Base-by-base conservation (phyloP, 2,329 filamentous ascomycete species). In the Cladophialophora chaetospira region DNA sequence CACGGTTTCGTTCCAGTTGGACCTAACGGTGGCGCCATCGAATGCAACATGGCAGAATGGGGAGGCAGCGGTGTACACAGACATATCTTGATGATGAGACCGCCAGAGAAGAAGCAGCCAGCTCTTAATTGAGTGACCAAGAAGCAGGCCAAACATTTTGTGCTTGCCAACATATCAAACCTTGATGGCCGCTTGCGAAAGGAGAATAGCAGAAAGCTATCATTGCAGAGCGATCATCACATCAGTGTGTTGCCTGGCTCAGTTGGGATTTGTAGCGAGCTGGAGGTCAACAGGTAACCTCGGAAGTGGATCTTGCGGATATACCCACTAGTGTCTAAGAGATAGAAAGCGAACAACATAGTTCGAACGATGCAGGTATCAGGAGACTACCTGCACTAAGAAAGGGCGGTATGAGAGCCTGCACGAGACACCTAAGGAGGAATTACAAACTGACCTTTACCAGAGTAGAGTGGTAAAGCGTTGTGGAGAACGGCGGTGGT, bases 11-110 rank as follows among this genome's bases (percentile, higher is more conserved):
- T 58, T 17, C 29, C 53, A 25, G 28, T 54, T n/a, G 48, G 36
- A 10, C 29, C 23, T 21, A 33, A 54, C 25, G 48, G 29, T 23
- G 50, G 50, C 15, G 28, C 25, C 25, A 36, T 58, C 26, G 49
- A 58, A 40, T 58, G 55, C 15, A 29, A 58, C 28, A 58, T 58
- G 55, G 19, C 42, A 13, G 29, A 50, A 11, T 58, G 55, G 55
- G 55, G 55, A 25, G 55, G 55, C 23, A 35, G 5, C 8, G 55
- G 55, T 2, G n/a, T 58, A 31, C 55, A 58, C 29, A 47, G 40
- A 13, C 55, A 58, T 45, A 44, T 58, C 26, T 35, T 58, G 19
- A 58, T 58, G 55, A 54, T 36, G 10, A 21, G 55, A 33, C n/a
- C 26, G 35, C 53, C 53, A 0, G 29, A 44, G 29, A 17, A 52